Evolutionary conservation across 495 filamentous ascomycete species (phyloP).

Genomic region (Aspergillus indologenus): DNA sequence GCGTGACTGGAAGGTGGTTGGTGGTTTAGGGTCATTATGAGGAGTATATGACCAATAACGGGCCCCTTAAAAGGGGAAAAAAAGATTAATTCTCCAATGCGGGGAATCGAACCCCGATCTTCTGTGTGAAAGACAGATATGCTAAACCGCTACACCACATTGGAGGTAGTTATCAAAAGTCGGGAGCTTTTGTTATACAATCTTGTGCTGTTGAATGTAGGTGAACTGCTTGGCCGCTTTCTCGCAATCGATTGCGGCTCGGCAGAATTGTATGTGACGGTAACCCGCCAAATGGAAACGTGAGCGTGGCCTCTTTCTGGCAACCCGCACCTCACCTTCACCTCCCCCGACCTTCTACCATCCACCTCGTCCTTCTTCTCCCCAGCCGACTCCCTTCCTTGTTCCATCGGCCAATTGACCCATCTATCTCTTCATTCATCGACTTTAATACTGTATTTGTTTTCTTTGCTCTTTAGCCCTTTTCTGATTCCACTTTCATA

Average conservation of each 20-base stretch:
- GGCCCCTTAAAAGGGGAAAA: no score
- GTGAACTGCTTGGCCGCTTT: background rate
- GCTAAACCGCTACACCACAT: no score
- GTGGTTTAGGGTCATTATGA: no score
- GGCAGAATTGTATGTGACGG: slow-evolving; percentile 22
- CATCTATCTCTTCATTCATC: slow-evolving; percentile 3
- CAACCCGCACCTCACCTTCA: slow-evolving; percentile 27
- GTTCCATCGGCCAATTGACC: slow-evolving; percentile 12
- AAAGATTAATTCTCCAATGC: slow-evolving; percentile 22
- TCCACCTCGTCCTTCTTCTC: slow-evolving; percentile 10
- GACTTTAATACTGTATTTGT: slow-evolving; percentile 10
- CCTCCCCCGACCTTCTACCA: slow-evolving; percentile 14
- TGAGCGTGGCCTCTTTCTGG: slow-evolving; percentile 49
- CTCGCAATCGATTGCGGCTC: background rate
- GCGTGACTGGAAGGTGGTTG: no score
- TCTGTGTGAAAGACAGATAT: slow-evolving; percentile 26
- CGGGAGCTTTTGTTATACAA: background rate
- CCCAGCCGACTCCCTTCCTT: slow-evolving; percentile 14
- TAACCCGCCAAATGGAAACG: slow-evolving; percentile 31
- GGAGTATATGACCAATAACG: no score
- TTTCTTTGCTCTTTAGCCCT: slow-evolving; percentile 12
- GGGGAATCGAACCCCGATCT: slow-evolving; percentile 35
- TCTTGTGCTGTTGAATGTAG: no score
- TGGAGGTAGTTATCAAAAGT: background rate
- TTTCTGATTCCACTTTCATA: slow-evolving; percentile 24